Evolutionary conservation across 1,284 basidiomycete genomes (phyloP).

Genomic region (Ustanciosporium gigantosporum): DNA sequence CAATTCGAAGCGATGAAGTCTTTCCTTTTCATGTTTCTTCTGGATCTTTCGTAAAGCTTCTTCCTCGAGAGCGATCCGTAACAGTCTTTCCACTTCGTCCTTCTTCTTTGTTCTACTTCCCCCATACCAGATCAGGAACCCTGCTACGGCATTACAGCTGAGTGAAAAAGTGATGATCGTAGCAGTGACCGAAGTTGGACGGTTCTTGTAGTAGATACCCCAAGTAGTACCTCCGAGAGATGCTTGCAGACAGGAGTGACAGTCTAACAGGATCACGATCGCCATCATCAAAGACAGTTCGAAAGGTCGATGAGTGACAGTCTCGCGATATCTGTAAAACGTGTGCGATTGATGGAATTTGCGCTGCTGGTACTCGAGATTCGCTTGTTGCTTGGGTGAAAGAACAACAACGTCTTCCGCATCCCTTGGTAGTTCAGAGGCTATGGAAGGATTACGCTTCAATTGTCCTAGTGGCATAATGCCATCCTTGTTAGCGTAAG

Average conservation of each 20-base stretch:
- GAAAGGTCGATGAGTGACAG: conserved; percentile 83
- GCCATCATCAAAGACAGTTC: conserved; percentile 60
- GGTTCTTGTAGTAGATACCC: conserved; percentile 66
- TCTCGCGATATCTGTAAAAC: conserved; percentile 86
- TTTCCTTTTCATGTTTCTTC: conserved; percentile 12
- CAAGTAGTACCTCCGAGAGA: conserved; percentile 73
- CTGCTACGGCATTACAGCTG: conserved; percentile 78
- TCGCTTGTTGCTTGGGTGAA: conserved; percentile 53
- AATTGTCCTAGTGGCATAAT: conserved; percentile 35
- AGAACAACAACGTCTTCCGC: conserved; percentile 51
- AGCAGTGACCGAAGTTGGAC: conserved; percentile 67
- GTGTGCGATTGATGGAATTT: conserved; percentile 59
- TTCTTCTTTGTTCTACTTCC: conserved; percentile 77
- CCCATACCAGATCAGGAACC: conserved; percentile 77
- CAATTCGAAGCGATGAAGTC: too few relatives aligned
- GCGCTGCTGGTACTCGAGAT: conserved; percentile 55
- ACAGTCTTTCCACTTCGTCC: conserved; percentile 71
- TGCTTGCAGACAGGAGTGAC: conserved; percentile 65
- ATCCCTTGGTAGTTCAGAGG: conserved; percentile 49
- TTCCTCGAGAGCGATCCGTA: conserved; percentile 71
- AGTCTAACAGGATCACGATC: conserved; percentile 50
- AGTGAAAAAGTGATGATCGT: conserved; percentile 76
- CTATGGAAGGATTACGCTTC: conserved; percentile 48
- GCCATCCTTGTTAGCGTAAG: conserved; percentile 31
- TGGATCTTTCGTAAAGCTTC: conserved; percentile 42